These are phyloP conservation scores for Penicillium italicum DNA, from an alignment of 2,329 filamentous ascomycete species.

Conservation along the genomic window DNA sequence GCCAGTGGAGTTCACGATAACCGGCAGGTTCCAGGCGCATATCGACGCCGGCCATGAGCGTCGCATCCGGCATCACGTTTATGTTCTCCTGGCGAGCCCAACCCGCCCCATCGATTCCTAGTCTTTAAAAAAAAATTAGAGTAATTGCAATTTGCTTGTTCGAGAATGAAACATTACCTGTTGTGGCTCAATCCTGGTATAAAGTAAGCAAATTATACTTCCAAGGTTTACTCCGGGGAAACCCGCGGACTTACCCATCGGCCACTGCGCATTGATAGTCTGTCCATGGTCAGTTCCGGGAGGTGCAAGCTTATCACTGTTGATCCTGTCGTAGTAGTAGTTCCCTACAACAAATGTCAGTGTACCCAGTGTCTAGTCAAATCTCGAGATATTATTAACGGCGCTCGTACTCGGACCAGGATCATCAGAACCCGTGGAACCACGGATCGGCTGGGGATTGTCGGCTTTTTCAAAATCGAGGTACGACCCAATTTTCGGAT, in stretches of 20 bases:
- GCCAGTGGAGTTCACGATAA: constrained; percentile 61
- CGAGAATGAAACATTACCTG: constrained; percentile 25
- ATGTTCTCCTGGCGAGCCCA: constrained; percentile 56
- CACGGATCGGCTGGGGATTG: constrained; percentile 56
- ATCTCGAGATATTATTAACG: not conserved
- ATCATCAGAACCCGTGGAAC: constrained; percentile 49
- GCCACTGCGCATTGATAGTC: constrained; percentile 50
- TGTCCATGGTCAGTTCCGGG: constrained; percentile 50
- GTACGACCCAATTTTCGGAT: constrained; percentile 50
- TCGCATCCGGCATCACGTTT: constrained; percentile 49
- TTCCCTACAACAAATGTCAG: constrained; percentile 32
- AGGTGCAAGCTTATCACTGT: constrained; percentile 54
- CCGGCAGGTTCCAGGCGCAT: constrained; percentile 57
- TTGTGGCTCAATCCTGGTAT: constrained; percentile 45
- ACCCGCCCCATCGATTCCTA: constrained; percentile 48
- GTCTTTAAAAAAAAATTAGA: constrained; percentile 17
- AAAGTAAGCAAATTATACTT: constrained; percentile 5
- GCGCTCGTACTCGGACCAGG: constrained; percentile 47
- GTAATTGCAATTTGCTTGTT: not conserved
- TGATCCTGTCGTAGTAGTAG: constrained; percentile 51
- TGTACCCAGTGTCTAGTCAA: too few relatives aligned
- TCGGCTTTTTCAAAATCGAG: constrained; percentile 53
- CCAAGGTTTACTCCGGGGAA: too few relatives aligned
- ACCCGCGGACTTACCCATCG: constrained; percentile 41
- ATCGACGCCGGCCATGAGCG: constrained; percentile 56